These are phyloP conservation scores for Cnidoscolus chayamansa DNA, from an alignment of 441 rosid species.

Conservation along the genomic window DNA sequence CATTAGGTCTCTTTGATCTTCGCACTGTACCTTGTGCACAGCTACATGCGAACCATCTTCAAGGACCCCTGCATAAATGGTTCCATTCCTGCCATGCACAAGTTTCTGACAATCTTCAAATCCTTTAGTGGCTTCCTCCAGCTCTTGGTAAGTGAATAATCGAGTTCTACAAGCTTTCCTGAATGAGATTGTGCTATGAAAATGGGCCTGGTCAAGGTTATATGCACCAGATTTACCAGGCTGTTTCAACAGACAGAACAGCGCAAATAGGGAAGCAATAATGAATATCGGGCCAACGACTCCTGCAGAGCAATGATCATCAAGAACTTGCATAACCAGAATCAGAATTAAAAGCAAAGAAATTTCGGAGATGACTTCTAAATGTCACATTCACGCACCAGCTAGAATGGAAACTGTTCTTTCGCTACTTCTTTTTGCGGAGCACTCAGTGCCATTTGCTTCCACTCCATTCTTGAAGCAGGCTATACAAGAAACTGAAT, in stretches of 20 bases:
- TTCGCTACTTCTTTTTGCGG: conserved; percentile 33
- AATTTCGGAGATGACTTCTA: not conserved
- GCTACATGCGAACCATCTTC: conserved; percentile 61
- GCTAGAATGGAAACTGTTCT: conserved; percentile 54
- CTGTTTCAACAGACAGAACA: conserved; percentile 49
- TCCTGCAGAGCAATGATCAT: conserved; percentile 32
- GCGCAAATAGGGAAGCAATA: conserved; percentile 44
- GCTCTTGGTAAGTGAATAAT: conserved; percentile 59
- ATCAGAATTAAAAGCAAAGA: not conserved
- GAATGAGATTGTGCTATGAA: conserved; percentile 49
- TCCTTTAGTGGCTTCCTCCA: conserved; percentile 62
- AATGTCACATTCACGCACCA: conserved; percentile 33
- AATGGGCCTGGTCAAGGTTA: conserved; percentile 34
- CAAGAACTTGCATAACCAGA: not conserved
- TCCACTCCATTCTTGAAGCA: conserved; percentile 60
- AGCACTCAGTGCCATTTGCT: conserved; percentile 45
- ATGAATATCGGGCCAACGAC: conserved; percentile 46
- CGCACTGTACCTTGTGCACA: conserved; percentile 59
- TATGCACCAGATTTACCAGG: conserved; percentile 37
- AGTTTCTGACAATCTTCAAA: conserved; percentile 54
- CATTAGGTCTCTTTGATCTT: conserved; percentile 53
- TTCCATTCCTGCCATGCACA: conserved; percentile 42
- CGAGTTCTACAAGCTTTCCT: conserved; percentile 64
- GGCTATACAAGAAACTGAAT: conserved; percentile 34
- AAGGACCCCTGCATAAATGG: conserved; percentile 54